Percentiles rank a stretch among this genome's conserved stretches.
These are phyloP conservation scores for Pelargonium exstipulatum DNA, from an alignment of 441 rosid species.

Conservation along the genomic window DNA sequence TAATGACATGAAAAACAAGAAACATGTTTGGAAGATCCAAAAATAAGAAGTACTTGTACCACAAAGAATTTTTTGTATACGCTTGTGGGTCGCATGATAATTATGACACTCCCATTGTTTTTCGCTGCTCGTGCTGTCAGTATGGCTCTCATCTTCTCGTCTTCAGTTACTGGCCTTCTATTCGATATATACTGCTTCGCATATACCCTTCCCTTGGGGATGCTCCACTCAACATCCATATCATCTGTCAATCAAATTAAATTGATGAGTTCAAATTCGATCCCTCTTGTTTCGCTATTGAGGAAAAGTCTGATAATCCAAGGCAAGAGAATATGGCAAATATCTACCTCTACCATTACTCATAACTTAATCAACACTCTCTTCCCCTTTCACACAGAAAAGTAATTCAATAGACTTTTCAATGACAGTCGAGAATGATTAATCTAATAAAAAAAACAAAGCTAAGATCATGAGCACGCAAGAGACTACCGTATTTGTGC, in stretches of 20 bases:
- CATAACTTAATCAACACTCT: background rate
- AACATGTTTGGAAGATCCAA: too few relatives aligned
- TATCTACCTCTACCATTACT: background rate
- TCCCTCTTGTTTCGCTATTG: background rate
- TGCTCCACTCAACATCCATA: conserved; percentile 14
- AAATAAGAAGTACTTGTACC: conserved; percentile 19
- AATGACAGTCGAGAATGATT: background rate
- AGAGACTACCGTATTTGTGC: background rate
- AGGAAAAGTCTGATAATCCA: too few relatives aligned
- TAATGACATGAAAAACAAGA: too few relatives aligned
- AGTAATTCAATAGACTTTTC: too few relatives aligned
- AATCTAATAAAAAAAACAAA: background rate
- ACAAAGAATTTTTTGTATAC: conserved; percentile 21
- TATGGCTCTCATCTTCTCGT: conserved; percentile 19
- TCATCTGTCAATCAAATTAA: background rate
- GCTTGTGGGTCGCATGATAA: conserved; percentile 30
- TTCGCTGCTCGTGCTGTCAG: conserved; percentile 21
- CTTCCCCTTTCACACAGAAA: too few relatives aligned
- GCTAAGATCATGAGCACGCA: background rate
- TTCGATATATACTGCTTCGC: background rate
- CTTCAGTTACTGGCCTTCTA: conserved; percentile 19
- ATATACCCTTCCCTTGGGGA: background rate
- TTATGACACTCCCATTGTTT: conserved; percentile 22
- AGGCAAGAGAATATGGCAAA: too few relatives aligned
- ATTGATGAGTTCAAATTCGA: background rate